These are phyloP conservation scores for Penicillium sp. DNA, from an alignment of 2,329 filamentous ascomycete species.

Conservation along the genomic window DNA sequence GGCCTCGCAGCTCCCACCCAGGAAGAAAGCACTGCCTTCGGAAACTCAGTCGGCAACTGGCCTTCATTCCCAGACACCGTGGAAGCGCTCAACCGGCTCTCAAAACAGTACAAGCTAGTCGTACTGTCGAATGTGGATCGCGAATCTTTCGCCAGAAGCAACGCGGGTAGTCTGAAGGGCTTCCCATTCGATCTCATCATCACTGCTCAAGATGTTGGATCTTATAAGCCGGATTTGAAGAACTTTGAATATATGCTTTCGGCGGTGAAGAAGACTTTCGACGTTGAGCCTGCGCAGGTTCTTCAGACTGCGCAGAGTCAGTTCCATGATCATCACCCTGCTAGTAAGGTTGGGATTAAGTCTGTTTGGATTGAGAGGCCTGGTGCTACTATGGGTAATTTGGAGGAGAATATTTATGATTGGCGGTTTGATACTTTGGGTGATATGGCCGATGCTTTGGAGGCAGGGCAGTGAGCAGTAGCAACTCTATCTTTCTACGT, in stretches of 20 bases:
- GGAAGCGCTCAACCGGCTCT: slow-evolving; percentile 51
- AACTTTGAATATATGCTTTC: slow-evolving; percentile 68
- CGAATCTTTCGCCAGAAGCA: slow-evolving; percentile 50
- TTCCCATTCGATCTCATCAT: slow-evolving; percentile 61
- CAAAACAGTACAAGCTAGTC: slow-evolving; percentile 54
- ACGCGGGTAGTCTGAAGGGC: slow-evolving; percentile 51
- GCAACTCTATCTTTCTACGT: no score
- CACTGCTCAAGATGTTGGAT: slow-evolving; percentile 69
- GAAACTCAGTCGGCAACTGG: slow-evolving; percentile 51
- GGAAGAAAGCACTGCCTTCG: slow-evolving; percentile 48
- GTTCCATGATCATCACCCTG: slow-evolving; percentile 66
- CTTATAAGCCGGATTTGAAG: slow-evolving; percentile 65
- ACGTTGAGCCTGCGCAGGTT: slow-evolving; percentile 57
- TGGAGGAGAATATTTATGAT: slow-evolving; percentile 44
- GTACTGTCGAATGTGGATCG: slow-evolving; percentile 59
- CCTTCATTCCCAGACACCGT: slow-evolving; percentile 59
- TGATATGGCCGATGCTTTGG: slow-evolving; percentile 58
- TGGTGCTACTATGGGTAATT: slow-evolving; percentile 43
- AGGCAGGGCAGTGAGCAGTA: neutral
- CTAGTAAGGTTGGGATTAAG: slow-evolving; percentile 59
- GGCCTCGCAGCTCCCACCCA: slow-evolving; percentile 8
- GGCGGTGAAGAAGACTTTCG: slow-evolving; percentile 56
- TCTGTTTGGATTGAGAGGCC: slow-evolving; percentile 63
- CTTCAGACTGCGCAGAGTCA: slow-evolving; percentile 69
- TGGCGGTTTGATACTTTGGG: slow-evolving; percentile 61